Evolutionary conservation across 2,329 filamentous ascomycete species (phyloP).

Genomic region (Coniochaeta sp.): DNA sequence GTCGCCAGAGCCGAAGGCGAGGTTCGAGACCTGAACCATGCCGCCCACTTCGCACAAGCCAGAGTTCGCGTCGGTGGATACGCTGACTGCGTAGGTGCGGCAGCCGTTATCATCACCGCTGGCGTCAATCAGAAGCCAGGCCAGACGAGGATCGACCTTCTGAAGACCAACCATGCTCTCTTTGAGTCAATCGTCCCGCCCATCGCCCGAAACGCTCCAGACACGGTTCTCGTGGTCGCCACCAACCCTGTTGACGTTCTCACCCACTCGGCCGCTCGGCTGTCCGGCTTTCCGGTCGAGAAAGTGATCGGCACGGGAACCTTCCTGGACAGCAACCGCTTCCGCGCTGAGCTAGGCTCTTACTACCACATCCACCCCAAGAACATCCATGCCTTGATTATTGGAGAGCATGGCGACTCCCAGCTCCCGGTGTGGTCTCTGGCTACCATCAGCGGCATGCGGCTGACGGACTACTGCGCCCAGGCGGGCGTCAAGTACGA

Average conservation of each 20-base stretch:
- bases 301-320: conserved; percentile 23
- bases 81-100: conserved; percentile 18
- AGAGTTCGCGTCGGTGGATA: conserved; percentile 17
- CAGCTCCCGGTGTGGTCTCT: conserved; percentile 23
- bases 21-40: conserved; percentile 21
- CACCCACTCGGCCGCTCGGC: conserved; percentile 17
- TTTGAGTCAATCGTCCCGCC: conserved; percentile 19
- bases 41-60: conserved; percentile 20
- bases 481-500: conserved; percentile 15
- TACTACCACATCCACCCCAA: conserved; percentile 18
- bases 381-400: conserved; percentile 21
- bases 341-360: conserved; percentile 17
- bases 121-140: conserved; percentile 24
- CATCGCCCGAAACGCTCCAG: conserved; percentile 18
- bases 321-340: conserved; percentile 21
- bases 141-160: conserved; percentile 21
- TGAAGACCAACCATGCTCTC: conserved; percentile 21
- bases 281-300: conserved; percentile 21
- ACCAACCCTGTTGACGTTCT: conserved; percentile 24
- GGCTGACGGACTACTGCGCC: conserved; percentile 16
- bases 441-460: conserved; percentile 20
- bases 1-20: conserved; percentile 19
- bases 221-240: conserved; percentile 21
- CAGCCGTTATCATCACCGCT: conserved; percentile 23
- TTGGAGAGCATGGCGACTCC: conserved; percentile 24